These are phyloP conservation scores for Cladosporium sp. DNA, from an alignment of 2,329 filamentous ascomycete genomes.

Conservation along the genomic window DNA sequence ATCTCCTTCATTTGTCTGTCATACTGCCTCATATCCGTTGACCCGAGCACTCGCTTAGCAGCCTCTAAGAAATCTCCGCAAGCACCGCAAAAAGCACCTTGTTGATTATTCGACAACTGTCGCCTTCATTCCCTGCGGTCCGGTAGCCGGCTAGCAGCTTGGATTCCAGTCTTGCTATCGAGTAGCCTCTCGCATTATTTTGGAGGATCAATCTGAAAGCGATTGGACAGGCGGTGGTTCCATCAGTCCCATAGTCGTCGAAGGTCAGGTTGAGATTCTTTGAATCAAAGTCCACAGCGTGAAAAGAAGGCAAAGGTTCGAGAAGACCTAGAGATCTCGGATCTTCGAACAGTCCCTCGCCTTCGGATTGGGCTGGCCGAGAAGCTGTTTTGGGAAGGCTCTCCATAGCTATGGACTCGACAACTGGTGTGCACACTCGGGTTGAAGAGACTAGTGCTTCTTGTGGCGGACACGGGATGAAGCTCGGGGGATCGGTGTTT, in stretches of 20 bases:
- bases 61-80: neutral
- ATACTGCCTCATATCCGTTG: neutral
- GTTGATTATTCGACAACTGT: constrained; percentile 2
- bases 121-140: neutral
- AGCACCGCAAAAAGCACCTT: constrained; percentile 7
- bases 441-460: neutral
- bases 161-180: neutral
- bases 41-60: neutral
- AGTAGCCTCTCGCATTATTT: neutral
- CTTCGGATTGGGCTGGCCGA: neutral
- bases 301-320: neutral
- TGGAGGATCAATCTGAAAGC: neutral
- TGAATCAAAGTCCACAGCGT: neutral
- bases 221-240: constrained; percentile 11
- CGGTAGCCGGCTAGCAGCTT: constrained; percentile 1
- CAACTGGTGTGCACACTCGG: neutral
- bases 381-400: neutral
- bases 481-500: neutral
- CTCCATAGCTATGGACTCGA: neutral
- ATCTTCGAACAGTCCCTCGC: neutral
- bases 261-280: neutral
- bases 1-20: neutral
- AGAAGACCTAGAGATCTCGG: neutral
- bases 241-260: neutral
- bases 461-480: neutral